These are phyloP conservation scores for Neurospora sp. DNA, from an alignment of 495 filamentous ascomycete species.

Conservation along the genomic window DNA sequence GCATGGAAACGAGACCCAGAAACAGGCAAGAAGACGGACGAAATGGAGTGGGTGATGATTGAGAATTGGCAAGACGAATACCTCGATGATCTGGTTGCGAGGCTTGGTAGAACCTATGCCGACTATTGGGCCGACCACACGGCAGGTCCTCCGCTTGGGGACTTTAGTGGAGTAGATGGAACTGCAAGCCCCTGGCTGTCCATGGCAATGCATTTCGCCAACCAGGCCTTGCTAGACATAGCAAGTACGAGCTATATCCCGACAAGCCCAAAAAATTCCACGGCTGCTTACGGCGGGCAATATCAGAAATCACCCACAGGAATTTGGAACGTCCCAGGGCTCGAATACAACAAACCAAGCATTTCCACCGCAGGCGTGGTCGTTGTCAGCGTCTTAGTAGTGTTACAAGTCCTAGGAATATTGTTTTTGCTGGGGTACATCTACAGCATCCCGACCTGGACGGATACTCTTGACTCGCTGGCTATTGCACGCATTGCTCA, in stretches of 20 bases:
- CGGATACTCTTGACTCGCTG: constrained; percentile 1
- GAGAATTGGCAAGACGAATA: not conserved
- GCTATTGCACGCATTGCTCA: constrained; percentile 1
- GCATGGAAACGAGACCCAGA: not conserved
- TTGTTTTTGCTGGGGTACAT: not conserved
- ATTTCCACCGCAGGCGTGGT: not conserved
- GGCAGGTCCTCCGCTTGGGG: not conserved
- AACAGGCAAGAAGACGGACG: not conserved
- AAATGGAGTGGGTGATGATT: not conserved
- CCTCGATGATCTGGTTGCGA: not conserved
- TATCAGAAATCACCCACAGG: not conserved
- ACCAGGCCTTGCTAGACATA: not conserved
- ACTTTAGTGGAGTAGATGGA: not conserved
- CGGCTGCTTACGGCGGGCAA: not conserved
- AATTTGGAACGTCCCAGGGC: not conserved
- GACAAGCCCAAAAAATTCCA: not conserved
- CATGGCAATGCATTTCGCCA: constrained; percentile 1
- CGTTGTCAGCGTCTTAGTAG: not conserved
- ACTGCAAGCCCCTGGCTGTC: not conserved
- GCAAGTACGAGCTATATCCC: not conserved
- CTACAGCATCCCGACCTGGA: constrained; percentile 7
- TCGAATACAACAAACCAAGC: not conserved
- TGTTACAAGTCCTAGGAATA: not conserved
- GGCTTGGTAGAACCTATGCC: not conserved
- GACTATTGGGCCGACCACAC: not conserved